Evolutionary conservation across 306 rosid species (phyloP).

Genomic region (Cucumis sativus): Cucumber_9930_V3 NC_026659.2:1403001-1403500

Average conservation of each 20-base stretch:
- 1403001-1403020: not conserved
- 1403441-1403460: no score
- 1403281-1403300: not conserved
- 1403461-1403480: no score
- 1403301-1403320: not conserved
- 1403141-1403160: not conserved
- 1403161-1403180: not conserved
- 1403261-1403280: not conserved
- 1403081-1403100: not conserved
- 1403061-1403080: conserved; percentile 5
- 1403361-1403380: not conserved
- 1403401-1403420: not conserved
- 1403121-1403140: not conserved
- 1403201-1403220: not conserved
- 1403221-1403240: not conserved
- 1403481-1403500: no score
- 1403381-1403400: not conserved
- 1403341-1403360: not conserved
- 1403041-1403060: not conserved
- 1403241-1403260: not conserved
- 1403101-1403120: not conserved
- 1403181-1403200: conserved; percentile 5
- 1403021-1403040: not conserved
- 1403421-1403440: not conserved
- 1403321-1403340: not conserved